Percentiles rank a stretch among this genome's conserved stretches.
phyloP scores from a whole-genome alignment of 495 filamentous ascomycete species.

The Hypoxylon subgilvum region DNA sequence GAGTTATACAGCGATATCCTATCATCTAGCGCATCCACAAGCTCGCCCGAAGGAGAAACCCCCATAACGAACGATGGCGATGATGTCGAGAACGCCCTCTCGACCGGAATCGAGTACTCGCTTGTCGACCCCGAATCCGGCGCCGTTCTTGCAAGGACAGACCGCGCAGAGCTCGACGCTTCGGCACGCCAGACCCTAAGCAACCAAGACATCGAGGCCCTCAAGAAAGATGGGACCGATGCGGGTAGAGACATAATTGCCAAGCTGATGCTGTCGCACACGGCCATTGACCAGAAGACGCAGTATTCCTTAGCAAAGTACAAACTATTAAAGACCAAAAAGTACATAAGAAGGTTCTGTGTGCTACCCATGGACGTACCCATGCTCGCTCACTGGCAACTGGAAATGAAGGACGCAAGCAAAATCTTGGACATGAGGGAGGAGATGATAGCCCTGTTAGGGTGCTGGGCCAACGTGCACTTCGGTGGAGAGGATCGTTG shows the following conservation, averaged over 20 bases:
- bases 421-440: slow-evolving; percentile 89
- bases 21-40: slow-evolving; percentile 54
- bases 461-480: slow-evolving; percentile 60
- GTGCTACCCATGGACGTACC: slow-evolving; percentile 81
- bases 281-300: slow-evolving; percentile 89
- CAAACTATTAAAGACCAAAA: slow-evolving; percentile 88
- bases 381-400: slow-evolving; percentile 70
- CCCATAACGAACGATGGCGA: slow-evolving; percentile 41
- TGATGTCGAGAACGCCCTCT: slow-evolving; percentile 38
- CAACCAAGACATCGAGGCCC: slow-evolving; percentile 84
- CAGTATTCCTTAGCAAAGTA: slow-evolving; percentile 93
- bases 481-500: slow-evolving; percentile 49
- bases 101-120: slow-evolving; percentile 46
- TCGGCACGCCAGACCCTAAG: slow-evolving; percentile 80
- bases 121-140: slow-evolving; percentile 54
- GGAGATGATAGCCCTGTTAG: slow-evolving; percentile 75
- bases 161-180: slow-evolving; percentile 80
- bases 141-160: slow-evolving; percentile 74
- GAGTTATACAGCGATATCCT: slow-evolving; percentile 85
- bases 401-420: slow-evolving; percentile 75
- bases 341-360: slow-evolving; percentile 87
- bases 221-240: slow-evolving; percentile 78
- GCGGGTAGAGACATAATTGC: slow-evolving; percentile 88
- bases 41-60: slow-evolving; percentile 42
- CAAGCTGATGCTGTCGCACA: slow-evolving; percentile 83